Conservation (phyloP, 2,329 filamentous ascomycete species). For the Aspergillus clavatus region DNA sequence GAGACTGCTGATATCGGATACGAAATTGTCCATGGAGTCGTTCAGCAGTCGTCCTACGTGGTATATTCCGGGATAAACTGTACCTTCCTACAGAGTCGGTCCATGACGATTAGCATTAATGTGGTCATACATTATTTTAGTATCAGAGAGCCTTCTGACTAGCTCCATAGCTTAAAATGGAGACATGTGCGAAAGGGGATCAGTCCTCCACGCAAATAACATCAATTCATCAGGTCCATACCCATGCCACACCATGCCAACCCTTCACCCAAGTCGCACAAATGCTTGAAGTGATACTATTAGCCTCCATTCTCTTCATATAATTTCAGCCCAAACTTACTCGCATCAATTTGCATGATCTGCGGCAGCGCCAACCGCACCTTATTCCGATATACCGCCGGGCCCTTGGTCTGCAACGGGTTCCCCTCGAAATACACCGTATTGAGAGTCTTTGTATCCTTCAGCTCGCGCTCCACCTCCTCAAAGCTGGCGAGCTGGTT, state of each 20-base stretch:
- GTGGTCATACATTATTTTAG: not conserved
- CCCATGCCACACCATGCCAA: not conserved
- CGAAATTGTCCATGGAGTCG: not conserved
- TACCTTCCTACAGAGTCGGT: not conserved
- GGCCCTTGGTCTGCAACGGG: conserved; percentile 71
- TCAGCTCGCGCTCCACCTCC: conserved; percentile 72
- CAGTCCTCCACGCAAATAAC: not conserved
- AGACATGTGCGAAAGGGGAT: not conserved
- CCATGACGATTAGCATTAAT: not conserved
- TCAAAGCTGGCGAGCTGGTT: conserved; percentile 75
- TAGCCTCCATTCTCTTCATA: not conserved
- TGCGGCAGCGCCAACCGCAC: conserved; percentile 81
- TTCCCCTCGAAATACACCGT: conserved; percentile 98
- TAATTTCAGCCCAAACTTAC: conserved; percentile 46
- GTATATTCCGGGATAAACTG: not conserved
- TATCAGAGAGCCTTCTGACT: not conserved
- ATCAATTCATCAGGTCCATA: not conserved
- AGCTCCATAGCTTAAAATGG: not conserved
- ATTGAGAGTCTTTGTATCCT: conserved; percentile 70
- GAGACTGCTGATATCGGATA: not conserved
- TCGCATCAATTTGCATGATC: conserved; percentile 91
- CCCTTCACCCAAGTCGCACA: conserved; percentile 7
- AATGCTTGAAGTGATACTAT: conserved; percentile 2
- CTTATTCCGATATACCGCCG: conserved; percentile 92
- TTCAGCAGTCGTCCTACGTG: not conserved